Base-by-base conservation (phyloP, 1,284 basidiomycete species). In the Dichomitus squalens region DNA sequence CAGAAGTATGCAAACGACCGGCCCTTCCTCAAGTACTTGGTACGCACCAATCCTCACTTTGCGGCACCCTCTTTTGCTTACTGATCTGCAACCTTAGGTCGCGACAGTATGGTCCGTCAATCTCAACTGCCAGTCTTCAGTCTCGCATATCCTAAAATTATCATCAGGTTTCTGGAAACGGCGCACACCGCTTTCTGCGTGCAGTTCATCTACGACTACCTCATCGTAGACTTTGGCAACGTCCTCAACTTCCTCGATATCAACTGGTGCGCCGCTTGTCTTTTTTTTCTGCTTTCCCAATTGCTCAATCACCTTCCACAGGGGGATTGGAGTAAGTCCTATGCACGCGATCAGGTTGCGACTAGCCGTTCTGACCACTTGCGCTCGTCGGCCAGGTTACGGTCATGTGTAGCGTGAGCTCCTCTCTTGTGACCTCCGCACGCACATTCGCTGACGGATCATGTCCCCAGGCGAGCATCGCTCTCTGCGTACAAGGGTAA, bases 131-230 rank as follows among this genome's bases (percentile, higher is more conserved):
- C 23, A 9, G 14, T 8, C 20, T 47, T 47, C 36, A n/a, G 23
- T 39, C 38, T 46, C 38, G 43, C 34, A 4, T 21, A 21, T 44
- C 27, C 23, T 11, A 35, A 38, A 14, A 3, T 18, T 21, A 12
- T 18, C 29, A n/a, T 9, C 38, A 64, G 62, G 62, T n/a, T 64
- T 6, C 49, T 64, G 23, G 62, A 64, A 38, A 48, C 59, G 21
- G 44, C 56, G 21, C 62, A 64, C 35, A 64, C 62, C n/a, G 62
- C 35, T 23, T 59, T 61, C 39, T 64, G 62, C 44, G 62, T 66
- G 21, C 59, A 65, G 53, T 61, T 66, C 52, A 57, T 65, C 12
- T 66, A 66, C 52, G 53, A 36, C n/a, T 66, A 66, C 56, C 49
- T 66, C 20, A 50, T 65, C 52, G 23, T n/a, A 2, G 52, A 54